These are phyloP conservation scores for Aspergillus pseudoglaucus DNA, from an alignment of 2,329 filamentous ascomycete genomes.

Conservation along the genomic window DNA sequence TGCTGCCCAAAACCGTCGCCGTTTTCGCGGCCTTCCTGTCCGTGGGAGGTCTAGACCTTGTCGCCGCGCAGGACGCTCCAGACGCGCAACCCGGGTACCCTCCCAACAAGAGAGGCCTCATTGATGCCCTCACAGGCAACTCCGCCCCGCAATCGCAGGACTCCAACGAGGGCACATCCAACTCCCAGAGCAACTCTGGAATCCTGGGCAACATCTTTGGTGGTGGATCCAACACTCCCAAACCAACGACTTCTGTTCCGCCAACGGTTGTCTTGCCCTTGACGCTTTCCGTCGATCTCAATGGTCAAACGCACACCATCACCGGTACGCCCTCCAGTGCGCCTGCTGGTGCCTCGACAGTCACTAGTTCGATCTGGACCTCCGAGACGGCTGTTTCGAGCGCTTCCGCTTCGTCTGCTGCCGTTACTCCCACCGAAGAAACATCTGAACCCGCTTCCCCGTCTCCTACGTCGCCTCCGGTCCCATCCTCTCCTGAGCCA, in stretches of 20 bases:
- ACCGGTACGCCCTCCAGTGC: constrained; percentile 5
- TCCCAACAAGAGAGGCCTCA: constrained; percentile 22
- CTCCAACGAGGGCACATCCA: not conserved
- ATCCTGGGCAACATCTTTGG: not conserved
- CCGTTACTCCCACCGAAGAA: not conserved
- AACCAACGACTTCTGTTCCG: constrained; percentile 3
- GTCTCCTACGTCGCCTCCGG: not conserved
- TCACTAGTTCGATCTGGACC: constrained; percentile 6
- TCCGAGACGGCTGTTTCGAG: not conserved
- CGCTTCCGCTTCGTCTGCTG: not conserved
- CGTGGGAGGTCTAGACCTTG: constrained; percentile 27
- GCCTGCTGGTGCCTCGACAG: constrained; percentile 7
- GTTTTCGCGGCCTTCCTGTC: constrained; percentile 28
- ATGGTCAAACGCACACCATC: constrained; percentile 19
- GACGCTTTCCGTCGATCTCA: constrained; percentile 15
- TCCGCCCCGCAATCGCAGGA: not conserved
- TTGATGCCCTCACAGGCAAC: constrained; percentile 1
- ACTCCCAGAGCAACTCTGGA: not conserved
- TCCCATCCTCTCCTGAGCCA: not conserved
- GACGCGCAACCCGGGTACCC: constrained; percentile 9
- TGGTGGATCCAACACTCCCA: not conserved
- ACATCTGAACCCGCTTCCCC: not conserved
- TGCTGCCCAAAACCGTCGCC: constrained; percentile 24
- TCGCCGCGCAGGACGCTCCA: constrained; percentile 22
- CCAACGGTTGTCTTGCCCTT: constrained; percentile 14